These are phyloP conservation scores for Zalaria obscura DNA, from an alignment of 2,329 filamentous ascomycete species.

Conservation along the genomic window DNA sequence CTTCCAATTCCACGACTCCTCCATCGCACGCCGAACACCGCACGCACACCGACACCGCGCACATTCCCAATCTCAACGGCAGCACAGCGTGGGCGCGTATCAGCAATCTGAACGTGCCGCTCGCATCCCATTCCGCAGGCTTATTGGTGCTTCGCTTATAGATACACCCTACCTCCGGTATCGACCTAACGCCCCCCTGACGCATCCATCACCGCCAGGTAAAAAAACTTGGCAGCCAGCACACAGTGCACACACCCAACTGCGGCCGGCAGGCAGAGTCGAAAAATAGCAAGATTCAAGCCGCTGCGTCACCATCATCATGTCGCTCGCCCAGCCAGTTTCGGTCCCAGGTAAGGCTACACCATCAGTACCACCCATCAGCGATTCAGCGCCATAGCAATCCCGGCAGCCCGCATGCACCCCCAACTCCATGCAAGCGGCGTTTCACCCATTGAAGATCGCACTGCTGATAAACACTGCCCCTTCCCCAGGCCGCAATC, in stretches of 20 bases:
- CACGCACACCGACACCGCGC: too few species aligned
- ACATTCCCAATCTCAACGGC: too few species aligned
- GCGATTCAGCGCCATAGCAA: conserved; percentile 2
- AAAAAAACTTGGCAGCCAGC: background rate
- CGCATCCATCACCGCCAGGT: too few species aligned
- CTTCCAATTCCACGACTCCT: too few species aligned
- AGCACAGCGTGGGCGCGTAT: too few species aligned
- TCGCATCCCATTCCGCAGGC: background rate
- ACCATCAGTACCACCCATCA: conserved; percentile 2
- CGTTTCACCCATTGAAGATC: conserved; percentile 7
- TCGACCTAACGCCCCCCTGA: too few species aligned
- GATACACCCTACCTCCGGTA: too few species aligned
- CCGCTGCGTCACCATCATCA: conserved; percentile 9
- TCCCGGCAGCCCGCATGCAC: background rate
- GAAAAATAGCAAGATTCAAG: background rate
- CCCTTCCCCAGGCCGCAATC: conserved; percentile 27
- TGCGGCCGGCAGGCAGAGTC: background rate
- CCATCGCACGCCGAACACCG: too few species aligned
- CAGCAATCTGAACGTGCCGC: background rate
- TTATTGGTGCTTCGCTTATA: too few species aligned
- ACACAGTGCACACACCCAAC: background rate
- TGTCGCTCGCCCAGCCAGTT: conserved; percentile 24
- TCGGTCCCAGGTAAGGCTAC: conserved; percentile 23
- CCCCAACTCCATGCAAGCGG: background rate
- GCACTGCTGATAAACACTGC: conserved; percentile 17